Base-by-base conservation (phyloP, 1,284 basidiomycete genomes). In the Boletus mariae region DNA sequence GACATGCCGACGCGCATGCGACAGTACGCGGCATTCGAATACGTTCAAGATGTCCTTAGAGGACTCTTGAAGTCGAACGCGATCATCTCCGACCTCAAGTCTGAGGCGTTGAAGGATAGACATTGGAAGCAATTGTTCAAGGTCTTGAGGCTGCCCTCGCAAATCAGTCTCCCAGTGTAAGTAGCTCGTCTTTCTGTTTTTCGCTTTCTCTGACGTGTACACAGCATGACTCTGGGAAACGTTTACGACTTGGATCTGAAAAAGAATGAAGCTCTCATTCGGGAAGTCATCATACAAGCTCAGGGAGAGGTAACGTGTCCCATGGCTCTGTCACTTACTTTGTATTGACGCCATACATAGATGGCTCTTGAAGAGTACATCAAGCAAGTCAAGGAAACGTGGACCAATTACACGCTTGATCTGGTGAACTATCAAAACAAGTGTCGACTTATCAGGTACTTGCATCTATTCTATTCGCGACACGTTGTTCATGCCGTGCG, bases 41-140 rank as follows among this genome's bases (percentile, higher is more conserved):
- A 93, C 68, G 94, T 99, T 3, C 96, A 98, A 66, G 96, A 99
- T 47, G 80, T 88, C 17, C 78, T 99, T 53, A 83, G 89, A 46
- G 84, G 85, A 6, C 77, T 96, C 34, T 80, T 98, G 62, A 98
- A 98, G 75, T 87, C 91, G 49, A 98, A 98, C 69, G 71, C 86
- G 1, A 77, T 98, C 59, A 80, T 99, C 31, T 84, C 85, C 20
- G 97, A 99, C 71, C 79, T 99, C 63, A 98, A 97, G 73, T 96
- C 94, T 9, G 97, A 99, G 66, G 96, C 96, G 1, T 75, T 99
- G 64, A 93, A 98, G 69, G 96, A 99, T 65, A 83, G 97, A 53
- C 97, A 99, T 71, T 99, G 97, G 97, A 92, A 95, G 63, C 90
- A 98, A 69, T 76, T 99, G 26, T 98, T 96, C 83, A 98, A 98